phyloP scores from a whole-genome alignment of 2,329 filamentous ascomycete genomes.

The Pyrenochaeta sp. region DNA sequence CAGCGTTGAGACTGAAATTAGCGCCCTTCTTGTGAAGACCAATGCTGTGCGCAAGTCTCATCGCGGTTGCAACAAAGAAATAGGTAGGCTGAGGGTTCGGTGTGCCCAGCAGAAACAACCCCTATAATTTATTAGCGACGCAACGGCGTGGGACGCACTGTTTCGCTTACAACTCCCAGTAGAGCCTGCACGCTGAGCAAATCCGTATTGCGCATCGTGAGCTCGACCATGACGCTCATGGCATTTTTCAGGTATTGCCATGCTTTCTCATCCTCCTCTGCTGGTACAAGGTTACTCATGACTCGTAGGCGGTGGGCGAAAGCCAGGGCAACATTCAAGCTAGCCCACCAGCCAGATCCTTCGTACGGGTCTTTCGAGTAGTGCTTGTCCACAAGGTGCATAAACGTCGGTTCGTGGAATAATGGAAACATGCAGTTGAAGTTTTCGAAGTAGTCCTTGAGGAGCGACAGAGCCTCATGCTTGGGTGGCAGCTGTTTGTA shows the following conservation, averaged over 20 bases:
- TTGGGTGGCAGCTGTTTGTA: slow-evolving; percentile 86
- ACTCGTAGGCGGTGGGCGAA: slow-evolving; percentile 91
- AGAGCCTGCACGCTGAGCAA: slow-evolving; percentile 93
- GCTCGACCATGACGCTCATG: slow-evolving; percentile 88
- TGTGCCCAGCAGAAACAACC: slow-evolving; percentile 92
- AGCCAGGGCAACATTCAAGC: slow-evolving; percentile 91
- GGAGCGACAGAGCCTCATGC: slow-evolving; percentile 83
- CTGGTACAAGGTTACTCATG: slow-evolving; percentile 91
- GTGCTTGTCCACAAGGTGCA: slow-evolving; percentile 94
- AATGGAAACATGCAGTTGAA: slow-evolving; percentile 99
- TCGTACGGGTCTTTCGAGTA: slow-evolving; percentile 93
- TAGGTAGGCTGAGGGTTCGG: slow-evolving; percentile 96
- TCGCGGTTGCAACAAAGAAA: slow-evolving; percentile 87
- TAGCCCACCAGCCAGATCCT: slow-evolving; percentile 98
- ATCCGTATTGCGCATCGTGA: slow-evolving; percentile 96
- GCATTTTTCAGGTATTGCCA: slow-evolving; percentile 98
- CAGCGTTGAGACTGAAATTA: slow-evolving; percentile 90
- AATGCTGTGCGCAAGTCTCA: slow-evolving; percentile 90
- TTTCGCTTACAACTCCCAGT: slow-evolving; percentile 75
- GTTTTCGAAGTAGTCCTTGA: slow-evolving; percentile 96
- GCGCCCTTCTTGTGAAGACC: slow-evolving; percentile 93
- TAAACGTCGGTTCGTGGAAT: slow-evolving; percentile 97
- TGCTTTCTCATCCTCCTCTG: slow-evolving; percentile 91
- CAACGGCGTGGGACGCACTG: not conserved
- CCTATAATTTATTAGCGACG: slow-evolving; percentile 51